Percentiles rank a stretch among this genome's conserved stretches.
These are phyloP conservation scores for Colletotrichum chrysophilum DNA, from an alignment of 2,329 filamentous ascomycete genomes.

Conservation along the genomic window DNA sequence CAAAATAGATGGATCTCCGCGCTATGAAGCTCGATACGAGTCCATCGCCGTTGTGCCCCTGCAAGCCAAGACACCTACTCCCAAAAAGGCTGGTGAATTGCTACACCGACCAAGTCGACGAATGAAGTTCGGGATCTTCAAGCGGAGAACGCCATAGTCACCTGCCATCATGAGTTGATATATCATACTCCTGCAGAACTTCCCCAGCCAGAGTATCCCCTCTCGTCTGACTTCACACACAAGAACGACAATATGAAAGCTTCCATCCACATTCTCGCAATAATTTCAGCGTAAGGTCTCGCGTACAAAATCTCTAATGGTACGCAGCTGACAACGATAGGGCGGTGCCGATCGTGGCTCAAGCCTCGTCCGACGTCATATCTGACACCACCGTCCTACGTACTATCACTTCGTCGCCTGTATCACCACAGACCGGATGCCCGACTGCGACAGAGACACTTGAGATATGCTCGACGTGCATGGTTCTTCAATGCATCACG, in stretches of 20 bases:
- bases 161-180: background rate
- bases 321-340: background rate
- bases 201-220: background rate
- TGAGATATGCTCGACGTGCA: conserved; percentile 38
- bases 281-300: background rate
- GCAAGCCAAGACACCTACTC: background rate
- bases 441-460: conserved; percentile 37
- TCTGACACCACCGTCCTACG: background rate
- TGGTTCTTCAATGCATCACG: conserved; percentile 32
- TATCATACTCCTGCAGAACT: background rate
- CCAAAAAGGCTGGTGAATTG: background rate
- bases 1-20: background rate
- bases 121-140: background rate
- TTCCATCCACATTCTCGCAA: background rate
- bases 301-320: fast-evolving
- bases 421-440: conserved; percentile 22
- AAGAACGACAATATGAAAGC: background rate
- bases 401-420: background rate
- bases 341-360: background rate
- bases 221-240: background rate
- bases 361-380: background rate
- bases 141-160: background rate
- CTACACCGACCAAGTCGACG: background rate
- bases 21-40: background rate
- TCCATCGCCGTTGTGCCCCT: background rate